Conservation (phyloP, 495 filamentous ascomycete genomes). For the Cairneyella variabilis region DNA sequence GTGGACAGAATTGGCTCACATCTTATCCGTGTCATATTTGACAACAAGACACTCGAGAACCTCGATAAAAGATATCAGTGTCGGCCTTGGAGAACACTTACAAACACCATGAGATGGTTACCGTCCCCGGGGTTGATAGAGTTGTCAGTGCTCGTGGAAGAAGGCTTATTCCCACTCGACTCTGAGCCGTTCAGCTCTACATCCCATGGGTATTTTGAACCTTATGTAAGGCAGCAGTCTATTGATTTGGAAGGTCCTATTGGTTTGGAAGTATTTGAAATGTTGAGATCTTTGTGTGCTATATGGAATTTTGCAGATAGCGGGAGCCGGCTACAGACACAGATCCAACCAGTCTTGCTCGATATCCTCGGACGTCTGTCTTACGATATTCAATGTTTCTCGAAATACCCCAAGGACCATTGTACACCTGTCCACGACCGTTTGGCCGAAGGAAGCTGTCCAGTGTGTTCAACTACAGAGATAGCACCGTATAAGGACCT, state of each 20-base stretch:
- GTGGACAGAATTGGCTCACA: constrained; percentile 34
- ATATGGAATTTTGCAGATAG: constrained; percentile 10
- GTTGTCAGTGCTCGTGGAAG: constrained; percentile 1
- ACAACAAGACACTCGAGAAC: constrained; percentile 3
- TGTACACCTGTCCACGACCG: no score
- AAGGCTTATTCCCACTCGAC: constrained; percentile 5
- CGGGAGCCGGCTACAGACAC: constrained; percentile 1
- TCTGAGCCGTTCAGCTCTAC: not conserved
- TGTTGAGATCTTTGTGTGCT: constrained; percentile 14
- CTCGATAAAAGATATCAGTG: constrained; percentile 19
- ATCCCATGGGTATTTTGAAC: not conserved
- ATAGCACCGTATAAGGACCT: no score
- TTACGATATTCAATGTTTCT: constrained; percentile 4
- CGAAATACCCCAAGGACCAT: not conserved
- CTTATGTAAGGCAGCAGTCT: not conserved
- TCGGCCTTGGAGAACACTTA: constrained; percentile 25
- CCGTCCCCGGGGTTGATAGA: constrained; percentile 5
- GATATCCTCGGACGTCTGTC: constrained; percentile 7
- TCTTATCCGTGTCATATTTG: constrained; percentile 27
- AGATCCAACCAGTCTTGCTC: constrained; percentile 2
- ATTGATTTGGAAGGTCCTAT: not conserved
- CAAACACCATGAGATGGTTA: constrained; percentile 10
- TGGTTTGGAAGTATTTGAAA: constrained; percentile 12
- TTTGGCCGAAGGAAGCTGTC: no score
- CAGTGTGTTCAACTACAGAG: no score